These are phyloP conservation scores for Tetrapisispora taiwanensis DNA, from an alignment of 805 yeast species.

Conservation along the genomic window DNA sequence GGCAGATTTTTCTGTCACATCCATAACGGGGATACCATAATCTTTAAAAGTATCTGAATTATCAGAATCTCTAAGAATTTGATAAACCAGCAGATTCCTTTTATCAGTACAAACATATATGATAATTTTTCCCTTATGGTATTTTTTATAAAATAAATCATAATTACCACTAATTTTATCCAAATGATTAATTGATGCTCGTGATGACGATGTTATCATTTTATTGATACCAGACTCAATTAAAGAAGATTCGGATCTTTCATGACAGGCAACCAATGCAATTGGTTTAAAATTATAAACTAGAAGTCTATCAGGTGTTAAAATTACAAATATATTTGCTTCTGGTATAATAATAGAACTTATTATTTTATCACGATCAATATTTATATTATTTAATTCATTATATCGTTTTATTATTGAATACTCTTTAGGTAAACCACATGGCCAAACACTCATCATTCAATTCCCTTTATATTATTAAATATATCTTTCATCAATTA, in stretches of 20 bases:
- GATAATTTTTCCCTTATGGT: slow-evolving; percentile 17
- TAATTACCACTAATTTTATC: slow-evolving; percentile 12
- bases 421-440: slow-evolving; percentile 21
- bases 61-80: slow-evolving; percentile 18
- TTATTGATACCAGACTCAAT: slow-evolving; percentile 24
- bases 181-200: neutral
- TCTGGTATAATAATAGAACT: slow-evolving; percentile 19
- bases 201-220: slow-evolving; percentile 11
- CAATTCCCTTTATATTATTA: neutral
- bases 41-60: slow-evolving; percentile 18
- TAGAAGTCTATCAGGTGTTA: slow-evolving; percentile 23
- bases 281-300: slow-evolving; percentile 27
- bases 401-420: slow-evolving; percentile 10
- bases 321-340: slow-evolving; percentile 19
- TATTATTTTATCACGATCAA: slow-evolving; percentile 16
- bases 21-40: slow-evolving; percentile 23
- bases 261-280: slow-evolving; percentile 25
- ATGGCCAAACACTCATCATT: slow-evolving; percentile 23
- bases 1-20: slow-evolving; percentile 6
- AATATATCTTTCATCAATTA: too few relatives aligned
- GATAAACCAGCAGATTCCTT: slow-evolving; percentile 24
- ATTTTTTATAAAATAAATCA: slow-evolving; percentile 5
- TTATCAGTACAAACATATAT: slow-evolving; percentile 24
- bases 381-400: slow-evolving; percentile 2
- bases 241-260: slow-evolving; percentile 21